Evolutionary conservation across 345 rosid species (phyloP), one percentile per base, ranked within the genome.

Genomic region (Bruguiera sexangula): DNA sequence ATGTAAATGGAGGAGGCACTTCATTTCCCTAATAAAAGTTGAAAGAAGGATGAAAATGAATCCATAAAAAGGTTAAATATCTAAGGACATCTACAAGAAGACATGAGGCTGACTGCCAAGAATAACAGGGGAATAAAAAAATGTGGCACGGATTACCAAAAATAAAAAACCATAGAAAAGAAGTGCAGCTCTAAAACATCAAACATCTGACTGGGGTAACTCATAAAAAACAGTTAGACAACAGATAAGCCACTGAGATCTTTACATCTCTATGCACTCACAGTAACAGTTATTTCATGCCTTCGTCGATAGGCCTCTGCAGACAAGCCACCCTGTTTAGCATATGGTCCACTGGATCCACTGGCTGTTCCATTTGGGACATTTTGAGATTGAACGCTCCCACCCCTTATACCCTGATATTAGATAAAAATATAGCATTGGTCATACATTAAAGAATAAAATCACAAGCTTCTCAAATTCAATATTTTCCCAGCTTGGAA

Each of bases 241-340:
- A 43, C 16, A 43, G 18, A 43, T 11, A 43, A 11, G 18, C 18
- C 50, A 43, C 50, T 0, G 5, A 43, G 50, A 11, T 43, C 18
- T 8, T 43, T 16, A 18, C 48, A 24, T 34, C 50, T n/a, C 21
- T 19, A 21, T n/a, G 70, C 70, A 84, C 96, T 86, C 82, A 94
- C 97, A 34, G 79, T 71, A 57, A 89, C 89, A 37, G 90, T 80
- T 73, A 92, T 92, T 79, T 94, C 99, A 86, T 94, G 97, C 46
- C 77, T 85, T 65, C 80, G 85, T 36, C 88, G 82, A 73, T 92
- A 94, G 70, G 87, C 96, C 70, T 89, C 97, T 0, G 85, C 74
- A 63, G 96, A 82, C 16, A 88, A 27, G 67, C 74, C 69, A 74
- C 50, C 73, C 63, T 74, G 92, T 2, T 84, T 85, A 54, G 78